Conservation (phyloP, 345 rosid genomes). For the Salix suchowensis region DNA sequence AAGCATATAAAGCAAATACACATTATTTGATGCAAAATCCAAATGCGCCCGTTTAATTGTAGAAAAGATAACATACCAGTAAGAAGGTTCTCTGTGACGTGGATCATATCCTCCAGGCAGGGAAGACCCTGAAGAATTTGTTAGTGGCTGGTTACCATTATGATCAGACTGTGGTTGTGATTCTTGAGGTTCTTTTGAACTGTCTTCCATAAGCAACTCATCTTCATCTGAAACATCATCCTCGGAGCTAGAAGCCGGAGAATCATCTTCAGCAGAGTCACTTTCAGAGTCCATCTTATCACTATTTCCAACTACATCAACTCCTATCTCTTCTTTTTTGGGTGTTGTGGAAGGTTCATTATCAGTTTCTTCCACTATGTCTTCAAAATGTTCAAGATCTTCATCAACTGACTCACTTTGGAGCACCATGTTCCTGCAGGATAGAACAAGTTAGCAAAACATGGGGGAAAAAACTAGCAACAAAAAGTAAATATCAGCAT, state of each 20-base stretch:
- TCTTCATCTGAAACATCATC: slow-evolving; percentile 59
- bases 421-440: slow-evolving; percentile 69
- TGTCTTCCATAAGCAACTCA: slow-evolving; percentile 36
- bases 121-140: slow-evolving; percentile 26
- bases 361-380: slow-evolving; percentile 64
- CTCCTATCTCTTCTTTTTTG: slow-evolving; percentile 33
- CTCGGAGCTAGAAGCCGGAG: slow-evolving; percentile 26
- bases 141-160: slow-evolving; percentile 23
- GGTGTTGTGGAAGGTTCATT: slow-evolving; percentile 22
- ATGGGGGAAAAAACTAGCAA: neutral
- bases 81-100: slow-evolving; percentile 90
- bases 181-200: slow-evolving; percentile 29
- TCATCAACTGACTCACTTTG: slow-evolving; percentile 83
- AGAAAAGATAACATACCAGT: slow-evolving; percentile 43
- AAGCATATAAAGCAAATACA: neutral
- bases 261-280: slow-evolving; percentile 52
- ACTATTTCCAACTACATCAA: slow-evolving; percentile 14
- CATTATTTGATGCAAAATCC: neutral
- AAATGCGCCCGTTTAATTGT: neutral
- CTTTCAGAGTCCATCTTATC: slow-evolving; percentile 28
- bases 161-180: slow-evolving; percentile 23
- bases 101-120: slow-evolving; percentile 90
- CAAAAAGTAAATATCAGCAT: slow-evolving; percentile 7
- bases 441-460: neutral
- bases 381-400: slow-evolving; percentile 92